Conservation (phyloP, 2,329 filamentous ascomycete species). For the Penicillium sclerotigenum region DNA sequence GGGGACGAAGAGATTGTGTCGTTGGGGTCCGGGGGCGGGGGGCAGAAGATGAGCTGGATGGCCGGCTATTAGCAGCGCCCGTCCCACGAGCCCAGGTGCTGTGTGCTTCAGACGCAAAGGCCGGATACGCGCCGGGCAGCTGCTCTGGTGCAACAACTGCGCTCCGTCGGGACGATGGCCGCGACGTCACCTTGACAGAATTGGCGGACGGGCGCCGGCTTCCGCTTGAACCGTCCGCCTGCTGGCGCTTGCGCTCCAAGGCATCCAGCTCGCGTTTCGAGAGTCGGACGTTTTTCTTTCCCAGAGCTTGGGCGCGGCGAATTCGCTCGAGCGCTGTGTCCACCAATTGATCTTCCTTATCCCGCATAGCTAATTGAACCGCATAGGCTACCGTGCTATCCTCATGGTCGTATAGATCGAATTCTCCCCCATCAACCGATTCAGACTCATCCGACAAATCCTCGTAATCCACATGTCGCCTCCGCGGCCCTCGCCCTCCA, state of each 20-base stretch:
- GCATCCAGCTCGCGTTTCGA: constrained; percentile 77
- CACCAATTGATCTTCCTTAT: constrained; percentile 72
- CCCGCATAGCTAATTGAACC: constrained; percentile 55
- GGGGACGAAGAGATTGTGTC: constrained; percentile 38
- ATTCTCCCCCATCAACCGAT: constrained; percentile 47
- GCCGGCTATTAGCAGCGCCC: constrained; percentile 45
- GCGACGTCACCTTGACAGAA: constrained; percentile 16
- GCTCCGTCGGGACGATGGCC: constrained; percentile 21
- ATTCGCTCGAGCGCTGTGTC: constrained; percentile 78
- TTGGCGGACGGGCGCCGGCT: constrained; percentile 21
- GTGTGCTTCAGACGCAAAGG: constrained; percentile 41
- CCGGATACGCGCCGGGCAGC: constrained; percentile 31
- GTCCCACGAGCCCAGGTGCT: constrained; percentile 46
- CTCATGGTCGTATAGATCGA: constrained; percentile 53
- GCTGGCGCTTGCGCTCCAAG: constrained; percentile 66
- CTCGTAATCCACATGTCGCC: constrained; percentile 37
- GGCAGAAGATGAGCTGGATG: constrained; percentile 36
- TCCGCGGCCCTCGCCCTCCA: constrained; percentile 36
- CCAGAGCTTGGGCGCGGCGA: constrained; percentile 69
- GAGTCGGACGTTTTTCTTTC: constrained; percentile 75
- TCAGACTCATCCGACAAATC: constrained; percentile 50
- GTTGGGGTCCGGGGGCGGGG: constrained; percentile 45
- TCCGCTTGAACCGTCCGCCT: constrained; percentile 39
- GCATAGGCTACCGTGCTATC: constrained; percentile 45
- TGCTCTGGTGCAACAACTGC: constrained; percentile 14